phyloP scores from a whole-genome alignment of 2,329 filamentous ascomycete species.

The Moelleriella libera region DNA sequence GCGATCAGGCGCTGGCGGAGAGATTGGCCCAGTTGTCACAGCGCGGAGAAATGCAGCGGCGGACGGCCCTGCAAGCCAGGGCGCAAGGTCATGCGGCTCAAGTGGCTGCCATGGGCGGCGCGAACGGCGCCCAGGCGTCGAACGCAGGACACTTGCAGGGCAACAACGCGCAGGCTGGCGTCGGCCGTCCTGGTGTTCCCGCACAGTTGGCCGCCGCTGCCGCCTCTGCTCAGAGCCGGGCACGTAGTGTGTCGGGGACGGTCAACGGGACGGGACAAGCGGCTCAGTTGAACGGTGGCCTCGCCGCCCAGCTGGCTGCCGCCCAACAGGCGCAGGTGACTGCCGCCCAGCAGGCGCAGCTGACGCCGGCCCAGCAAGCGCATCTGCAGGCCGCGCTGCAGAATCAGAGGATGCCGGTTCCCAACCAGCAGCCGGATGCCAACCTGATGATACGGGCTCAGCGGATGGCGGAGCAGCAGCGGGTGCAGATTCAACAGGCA shows the following conservation, averaged over 20 bases:
- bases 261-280: constrained; percentile 16
- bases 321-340: constrained; percentile 32
- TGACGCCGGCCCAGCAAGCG: constrained; percentile 54
- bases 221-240: constrained; percentile 13
- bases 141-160: constrained; percentile 12
- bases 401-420: constrained; percentile 45
- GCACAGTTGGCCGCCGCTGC: constrained; percentile 26
- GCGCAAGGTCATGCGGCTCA: constrained; percentile 30
- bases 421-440: constrained; percentile 29
- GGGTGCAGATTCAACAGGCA: constrained; percentile 33
- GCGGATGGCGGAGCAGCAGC: constrained; percentile 52
- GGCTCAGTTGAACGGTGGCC: too few species aligned
- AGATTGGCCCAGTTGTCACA: constrained; percentile 40
- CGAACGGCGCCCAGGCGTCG: not conserved
- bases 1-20: constrained; percentile 56
- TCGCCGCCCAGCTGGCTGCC: constrained; percentile 11
- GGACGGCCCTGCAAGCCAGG: constrained; percentile 33
- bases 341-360: constrained; percentile 31
- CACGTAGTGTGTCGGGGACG: constrained; percentile 8
- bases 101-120: constrained; percentile 26
- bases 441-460: constrained; percentile 49
- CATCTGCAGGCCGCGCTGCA: constrained; percentile 46
- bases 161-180: constrained; percentile 11
- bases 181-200: constrained; percentile 22
- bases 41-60: constrained; percentile 45